phyloP scores from a whole-genome alignment of 2,329 filamentous ascomycete genomes.

The Lachnellula subtilissima region DNA sequence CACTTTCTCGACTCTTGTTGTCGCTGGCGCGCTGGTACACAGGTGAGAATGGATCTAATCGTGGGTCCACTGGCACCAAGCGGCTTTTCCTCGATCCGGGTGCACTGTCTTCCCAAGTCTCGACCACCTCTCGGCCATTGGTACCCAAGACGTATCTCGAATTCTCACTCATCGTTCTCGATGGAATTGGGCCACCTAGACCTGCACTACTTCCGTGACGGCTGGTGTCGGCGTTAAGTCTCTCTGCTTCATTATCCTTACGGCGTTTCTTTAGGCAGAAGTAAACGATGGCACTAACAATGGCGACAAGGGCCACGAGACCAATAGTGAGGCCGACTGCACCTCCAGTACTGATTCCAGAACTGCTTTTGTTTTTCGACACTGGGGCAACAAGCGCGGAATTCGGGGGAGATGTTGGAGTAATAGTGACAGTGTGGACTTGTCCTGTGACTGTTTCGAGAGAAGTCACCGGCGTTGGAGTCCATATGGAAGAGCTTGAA shows the following conservation, averaged over 20 bases:
- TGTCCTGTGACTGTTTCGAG: slow-evolving; percentile 53
- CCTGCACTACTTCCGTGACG: slow-evolving; percentile 22
- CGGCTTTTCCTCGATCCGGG: slow-evolving; percentile 43
- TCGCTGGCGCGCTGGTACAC: slow-evolving; percentile 47
- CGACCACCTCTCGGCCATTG: slow-evolving; percentile 30
- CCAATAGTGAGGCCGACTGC: slow-evolving; percentile 51
- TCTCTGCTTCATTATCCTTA: slow-evolving; percentile 36
- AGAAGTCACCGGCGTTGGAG: slow-evolving; percentile 34
- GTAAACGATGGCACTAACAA: slow-evolving; percentile 34
- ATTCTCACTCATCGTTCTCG: slow-evolving; percentile 32
- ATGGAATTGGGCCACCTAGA: slow-evolving; percentile 22
- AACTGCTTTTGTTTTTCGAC: slow-evolving; percentile 18
- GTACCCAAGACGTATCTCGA: slow-evolving; percentile 33
- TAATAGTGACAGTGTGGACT: slow-evolving; percentile 51
- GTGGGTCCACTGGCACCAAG: slow-evolving; percentile 56
- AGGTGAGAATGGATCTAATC: slow-evolving; percentile 56
- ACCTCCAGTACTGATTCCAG: slow-evolving; percentile 41
- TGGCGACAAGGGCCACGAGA: slow-evolving; percentile 41
- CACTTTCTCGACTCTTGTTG: slow-evolving; percentile 57
- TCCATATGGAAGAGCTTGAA: slow-evolving; percentile 28
- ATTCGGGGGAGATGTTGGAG: slow-evolving; percentile 37
- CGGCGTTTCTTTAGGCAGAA: slow-evolving; percentile 43
- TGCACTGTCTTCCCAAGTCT: slow-evolving; percentile 27
- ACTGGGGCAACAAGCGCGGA: slow-evolving; percentile 5
- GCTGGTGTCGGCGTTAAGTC: slow-evolving; percentile 14